phyloP scores from a whole-genome alignment of 2,329 filamentous ascomycete species.

The Beauveria sp. region DNA sequence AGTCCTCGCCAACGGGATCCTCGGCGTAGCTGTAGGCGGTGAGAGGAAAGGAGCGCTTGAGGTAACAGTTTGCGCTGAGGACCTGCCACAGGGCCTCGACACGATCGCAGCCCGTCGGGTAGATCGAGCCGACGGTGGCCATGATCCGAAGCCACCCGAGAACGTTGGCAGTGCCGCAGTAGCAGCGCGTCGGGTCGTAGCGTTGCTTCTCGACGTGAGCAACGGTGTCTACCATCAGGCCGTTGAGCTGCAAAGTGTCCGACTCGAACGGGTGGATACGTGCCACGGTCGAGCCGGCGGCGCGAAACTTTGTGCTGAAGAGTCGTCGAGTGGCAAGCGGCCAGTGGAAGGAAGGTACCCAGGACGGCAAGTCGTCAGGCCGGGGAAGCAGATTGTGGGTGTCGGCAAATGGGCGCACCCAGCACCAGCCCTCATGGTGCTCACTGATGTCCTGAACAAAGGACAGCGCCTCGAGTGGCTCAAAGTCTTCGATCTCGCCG shows the following conservation, averaged over 20 bases:
- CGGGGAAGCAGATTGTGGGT: constrained; percentile 3
- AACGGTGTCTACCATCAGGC: constrained; percentile 2
- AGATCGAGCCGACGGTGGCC: not conserved
- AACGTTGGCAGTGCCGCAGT: constrained; percentile 1
- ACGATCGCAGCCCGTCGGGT: constrained; percentile 8
- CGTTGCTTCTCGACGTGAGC: not conserved
- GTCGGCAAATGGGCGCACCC: constrained; percentile 7
- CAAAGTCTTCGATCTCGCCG: constrained; percentile 7
- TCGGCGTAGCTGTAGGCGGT: constrained; percentile 6
- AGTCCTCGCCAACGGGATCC: constrained; percentile 6
- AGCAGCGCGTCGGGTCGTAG: not conserved
- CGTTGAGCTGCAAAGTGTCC: not conserved
- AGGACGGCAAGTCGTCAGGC: not conserved
- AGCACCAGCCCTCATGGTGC: constrained; percentile 1
- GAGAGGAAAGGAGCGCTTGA: constrained; percentile 5
- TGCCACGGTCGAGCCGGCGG: not conserved
- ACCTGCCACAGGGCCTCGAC: constrained; percentile 11
- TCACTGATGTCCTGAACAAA: constrained; percentile 3
- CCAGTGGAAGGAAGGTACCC: constrained; percentile 12
- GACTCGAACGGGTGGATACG: not conserved
- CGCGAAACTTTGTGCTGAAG: constrained; percentile 5
- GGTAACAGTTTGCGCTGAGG: constrained; percentile 9
- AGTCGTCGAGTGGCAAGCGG: not conserved
- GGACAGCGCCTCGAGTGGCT: constrained; percentile 1
- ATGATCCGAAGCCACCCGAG: not conserved